Percentiles rank a stretch among this genome's conserved stretches.
Conservation (phyloP, 495 filamentous ascomycete genomes). For the Podospora comata region DNA sequence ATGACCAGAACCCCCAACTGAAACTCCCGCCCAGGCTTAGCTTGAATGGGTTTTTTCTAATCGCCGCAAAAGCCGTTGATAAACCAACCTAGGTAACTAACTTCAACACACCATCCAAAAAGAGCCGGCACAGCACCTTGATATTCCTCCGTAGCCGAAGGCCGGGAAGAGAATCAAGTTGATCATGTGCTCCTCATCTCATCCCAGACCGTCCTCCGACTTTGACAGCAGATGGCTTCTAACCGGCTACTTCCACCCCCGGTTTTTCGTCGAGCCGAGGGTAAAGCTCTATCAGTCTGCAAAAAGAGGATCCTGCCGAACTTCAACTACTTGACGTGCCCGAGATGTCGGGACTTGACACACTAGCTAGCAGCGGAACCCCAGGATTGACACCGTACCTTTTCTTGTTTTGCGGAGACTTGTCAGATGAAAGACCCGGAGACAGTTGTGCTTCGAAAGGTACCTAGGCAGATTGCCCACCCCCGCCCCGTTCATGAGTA, state of each 20-base stretch:
- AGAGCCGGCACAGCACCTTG: not conserved
- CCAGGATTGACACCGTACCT: not conserved
- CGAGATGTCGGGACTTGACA: slow-evolving; percentile 19
- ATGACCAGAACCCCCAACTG: slow-evolving; percentile 16
- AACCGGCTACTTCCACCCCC: slow-evolving; percentile 3
- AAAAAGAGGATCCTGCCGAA: not conserved
- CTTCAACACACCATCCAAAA: not conserved
- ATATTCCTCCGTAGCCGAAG: not conserved
- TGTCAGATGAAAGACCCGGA: not conserved
- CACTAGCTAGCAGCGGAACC: not conserved
- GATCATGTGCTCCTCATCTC: not conserved
- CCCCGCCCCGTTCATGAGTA: not conserved
- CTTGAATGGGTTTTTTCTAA: not conserved
- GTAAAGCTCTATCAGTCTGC: slow-evolving; percentile 11
- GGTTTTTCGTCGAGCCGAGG: slow-evolving; percentile 29
- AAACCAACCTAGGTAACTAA: slow-evolving; percentile 6
- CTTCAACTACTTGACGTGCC: slow-evolving; percentile 5
- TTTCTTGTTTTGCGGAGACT: not conserved
- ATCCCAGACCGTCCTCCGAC: not conserved
- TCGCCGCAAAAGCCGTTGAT: slow-evolving; percentile 13
- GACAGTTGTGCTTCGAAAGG: not conserved
- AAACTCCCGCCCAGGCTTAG: slow-evolving; percentile 7
- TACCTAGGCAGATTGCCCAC: not conserved
- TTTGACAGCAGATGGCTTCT: not conserved
- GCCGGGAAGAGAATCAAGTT: not conserved